phyloP scores from a whole-genome alignment of 2,329 filamentous ascomycete species.

The Penicillium brevicompactum region DNA sequence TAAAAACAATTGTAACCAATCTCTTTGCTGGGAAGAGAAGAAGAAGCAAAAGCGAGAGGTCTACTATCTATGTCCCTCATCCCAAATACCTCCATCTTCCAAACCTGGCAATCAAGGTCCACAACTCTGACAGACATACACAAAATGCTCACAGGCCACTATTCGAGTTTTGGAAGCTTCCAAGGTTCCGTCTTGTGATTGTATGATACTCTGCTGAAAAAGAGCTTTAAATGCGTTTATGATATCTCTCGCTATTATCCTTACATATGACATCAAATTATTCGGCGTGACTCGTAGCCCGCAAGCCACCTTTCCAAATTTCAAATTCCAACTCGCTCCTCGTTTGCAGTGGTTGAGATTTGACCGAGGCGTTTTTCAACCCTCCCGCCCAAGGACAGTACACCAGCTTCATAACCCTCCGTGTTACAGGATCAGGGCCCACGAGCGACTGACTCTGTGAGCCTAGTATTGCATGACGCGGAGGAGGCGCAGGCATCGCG shows the following conservation, averaged over 20 bases:
- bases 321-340: slow-evolving; percentile 66
- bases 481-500: slow-evolving; percentile 3
- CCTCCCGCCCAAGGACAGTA: slow-evolving; percentile 76
- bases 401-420: slow-evolving; percentile 82
- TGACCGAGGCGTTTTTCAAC: slow-evolving; percentile 50
- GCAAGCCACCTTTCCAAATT: slow-evolving; percentile 66
- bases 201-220: too few relatives aligned
- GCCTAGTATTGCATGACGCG: background rate
- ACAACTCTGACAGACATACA: too few relatives aligned
- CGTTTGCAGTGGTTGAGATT: slow-evolving; percentile 38
- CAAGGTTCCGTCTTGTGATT: too few relatives aligned
- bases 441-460: background rate
- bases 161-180: too few relatives aligned
- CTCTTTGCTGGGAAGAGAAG: too few relatives aligned
- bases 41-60: too few relatives aligned
- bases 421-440: slow-evolving; percentile 45
- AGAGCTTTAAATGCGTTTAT: too few relatives aligned
- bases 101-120: too few relatives aligned
- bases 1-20: too few relatives aligned
- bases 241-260: background rate
- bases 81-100: too few relatives aligned
- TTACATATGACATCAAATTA: background rate
- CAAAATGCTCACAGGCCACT: too few relatives aligned
- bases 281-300: slow-evolving; percentile 13
- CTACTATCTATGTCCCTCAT: too few relatives aligned